Evolutionary conservation across 352 stramenopile species (phyloP).

Genomic region (Phytophthora multivora): DNA sequence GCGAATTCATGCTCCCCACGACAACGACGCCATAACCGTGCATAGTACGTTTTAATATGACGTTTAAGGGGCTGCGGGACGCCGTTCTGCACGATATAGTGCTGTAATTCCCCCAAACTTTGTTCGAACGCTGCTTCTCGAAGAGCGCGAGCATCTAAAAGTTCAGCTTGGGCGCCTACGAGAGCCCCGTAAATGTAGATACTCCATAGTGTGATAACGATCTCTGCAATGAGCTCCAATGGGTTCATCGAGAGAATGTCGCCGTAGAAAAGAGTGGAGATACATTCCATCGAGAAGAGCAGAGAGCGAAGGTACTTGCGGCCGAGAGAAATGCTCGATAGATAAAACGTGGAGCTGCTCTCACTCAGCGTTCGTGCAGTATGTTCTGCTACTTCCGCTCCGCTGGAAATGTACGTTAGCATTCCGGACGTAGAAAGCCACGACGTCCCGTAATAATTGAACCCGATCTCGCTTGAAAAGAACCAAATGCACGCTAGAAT

Average conservation of each 20-base stretch:
- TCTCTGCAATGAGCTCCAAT: conserved; percentile 58
- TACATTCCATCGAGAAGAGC: conserved; percentile 66
- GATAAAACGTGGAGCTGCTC: neutral
- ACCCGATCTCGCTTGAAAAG: conserved; percentile 43
- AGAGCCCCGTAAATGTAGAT: conserved; percentile 80
- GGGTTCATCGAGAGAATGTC: conserved; percentile 76
- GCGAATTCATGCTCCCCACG: conserved; percentile 57
- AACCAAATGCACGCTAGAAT: conserved; percentile 72
- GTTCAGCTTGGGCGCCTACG: conserved; percentile 58
- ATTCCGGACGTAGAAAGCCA: conserved; percentile 53
- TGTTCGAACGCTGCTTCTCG: conserved; percentile 67
- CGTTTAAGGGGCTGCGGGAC: conserved; percentile 66
- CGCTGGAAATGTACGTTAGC: conserved; percentile 37
- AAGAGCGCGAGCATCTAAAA: conserved; percentile 48
- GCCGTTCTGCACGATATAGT: conserved; percentile 71
- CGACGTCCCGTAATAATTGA: conserved; percentile 48
- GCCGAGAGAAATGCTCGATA: conserved; percentile 37
- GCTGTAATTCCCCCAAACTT: conserved; percentile 62
- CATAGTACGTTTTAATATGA: conserved; percentile 79
- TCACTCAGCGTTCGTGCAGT: conserved; percentile 16
- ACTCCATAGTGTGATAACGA: conserved; percentile 56
- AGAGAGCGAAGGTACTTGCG: conserved; percentile 74
- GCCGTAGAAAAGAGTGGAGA: conserved; percentile 76
- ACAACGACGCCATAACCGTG: conserved; percentile 52
- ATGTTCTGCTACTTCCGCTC: conserved; percentile 4